Percentiles rank a stretch among this genome's conserved stretches.
These are phyloP conservation scores for Penicillium paneum DNA, from an alignment of 2,329 filamentous ascomycete genomes.

Conservation along the genomic window DNA sequence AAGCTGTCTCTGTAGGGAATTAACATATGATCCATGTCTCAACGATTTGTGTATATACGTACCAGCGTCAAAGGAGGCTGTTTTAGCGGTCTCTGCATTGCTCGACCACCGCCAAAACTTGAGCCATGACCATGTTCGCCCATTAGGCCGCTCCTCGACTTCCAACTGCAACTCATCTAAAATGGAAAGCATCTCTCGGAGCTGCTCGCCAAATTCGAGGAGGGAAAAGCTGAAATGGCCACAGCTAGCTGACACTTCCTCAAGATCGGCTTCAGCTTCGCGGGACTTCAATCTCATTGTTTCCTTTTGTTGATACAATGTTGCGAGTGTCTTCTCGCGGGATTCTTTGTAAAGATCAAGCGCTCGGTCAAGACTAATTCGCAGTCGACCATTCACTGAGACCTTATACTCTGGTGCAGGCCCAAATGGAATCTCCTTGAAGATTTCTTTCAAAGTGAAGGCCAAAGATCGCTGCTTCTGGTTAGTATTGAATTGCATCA, in stretches of 20 bases:
- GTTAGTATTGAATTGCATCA: slow-evolving; percentile 4
- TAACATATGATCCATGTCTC: not conserved
- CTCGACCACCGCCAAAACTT: slow-evolving; percentile 63
- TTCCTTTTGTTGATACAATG: slow-evolving; percentile 77
- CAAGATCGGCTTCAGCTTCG: slow-evolving; percentile 84
- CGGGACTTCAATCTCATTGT: slow-evolving; percentile 63
- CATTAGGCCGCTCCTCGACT: slow-evolving; percentile 58
- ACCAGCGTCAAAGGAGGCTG: slow-evolving; percentile 29
- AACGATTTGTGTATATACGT: slow-evolving; percentile 6
- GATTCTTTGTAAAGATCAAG: slow-evolving; percentile 74
- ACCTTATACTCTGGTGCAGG: slow-evolving; percentile 65
- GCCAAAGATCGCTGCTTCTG: slow-evolving; percentile 71
- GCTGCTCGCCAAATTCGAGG: slow-evolving; percentile 85
- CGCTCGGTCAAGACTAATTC: slow-evolving; percentile 74
- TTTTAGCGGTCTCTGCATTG: slow-evolving; percentile 7
- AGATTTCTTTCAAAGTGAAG: slow-evolving; percentile 81
- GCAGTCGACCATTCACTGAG: slow-evolving; percentile 73
- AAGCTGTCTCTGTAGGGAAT: not conserved
- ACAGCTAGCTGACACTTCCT: slow-evolving; percentile 96
- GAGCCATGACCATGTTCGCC: slow-evolving; percentile 79
- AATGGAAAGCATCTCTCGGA: slow-evolving; percentile 76
- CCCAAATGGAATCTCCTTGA: slow-evolving; percentile 82
- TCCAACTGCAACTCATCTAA: slow-evolving; percentile 77
- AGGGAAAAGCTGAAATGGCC: slow-evolving; percentile 94
- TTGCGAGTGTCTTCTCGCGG: slow-evolving; percentile 69